A percentile compares a stretch with the other conserved stretches of the same genome.
Evolutionary conservation across 768 basidiomycete genomes (phyloP).

Genomic region (Amanita pallidorosea): DNA sequence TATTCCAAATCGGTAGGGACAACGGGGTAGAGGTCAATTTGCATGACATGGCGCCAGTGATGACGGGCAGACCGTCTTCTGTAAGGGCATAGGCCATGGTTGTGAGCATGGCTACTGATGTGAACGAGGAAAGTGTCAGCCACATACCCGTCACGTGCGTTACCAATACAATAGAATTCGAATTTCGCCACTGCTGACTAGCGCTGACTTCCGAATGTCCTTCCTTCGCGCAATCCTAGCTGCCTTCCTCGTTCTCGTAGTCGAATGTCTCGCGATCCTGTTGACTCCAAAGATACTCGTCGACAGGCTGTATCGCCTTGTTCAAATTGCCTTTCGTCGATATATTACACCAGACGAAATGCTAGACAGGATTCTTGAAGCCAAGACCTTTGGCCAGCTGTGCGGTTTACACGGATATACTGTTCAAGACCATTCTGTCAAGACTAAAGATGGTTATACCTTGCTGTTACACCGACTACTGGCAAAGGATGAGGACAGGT

Average conservation of each 20-base stretch:
- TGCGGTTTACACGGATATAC: conserved; percentile 61
- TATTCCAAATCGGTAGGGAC: conserved; percentile 43
- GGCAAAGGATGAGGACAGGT: conserved; percentile 40
- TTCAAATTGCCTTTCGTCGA: no score
- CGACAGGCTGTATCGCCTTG: no score
- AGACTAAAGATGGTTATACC: conserved; percentile 79
- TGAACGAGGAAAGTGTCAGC: conserved; percentile 92
- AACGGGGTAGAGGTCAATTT: conserved; percentile 48
- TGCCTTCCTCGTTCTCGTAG: no score
- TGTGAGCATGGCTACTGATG: conserved; percentile 73
- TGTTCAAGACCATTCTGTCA: conserved; percentile 72
- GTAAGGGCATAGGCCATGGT: conserved; percentile 28
- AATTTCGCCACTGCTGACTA: no score
- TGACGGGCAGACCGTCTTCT: conserved; percentile 46
- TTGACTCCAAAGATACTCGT: no score
- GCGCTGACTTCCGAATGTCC: no score
- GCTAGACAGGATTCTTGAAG: conserved; percentile 25
- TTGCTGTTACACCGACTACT: conserved; percentile 74
- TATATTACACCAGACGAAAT: no score
- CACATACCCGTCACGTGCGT: no score
- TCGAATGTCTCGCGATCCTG: no score
- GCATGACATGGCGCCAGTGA: conserved; percentile 63
- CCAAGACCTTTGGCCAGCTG: conserved; percentile 47
- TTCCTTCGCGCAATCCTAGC: no score
- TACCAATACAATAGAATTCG: no score